Base-by-base conservation (phyloP, 768 basidiomycete genomes). In the Exidia glandulosa region DNA sequence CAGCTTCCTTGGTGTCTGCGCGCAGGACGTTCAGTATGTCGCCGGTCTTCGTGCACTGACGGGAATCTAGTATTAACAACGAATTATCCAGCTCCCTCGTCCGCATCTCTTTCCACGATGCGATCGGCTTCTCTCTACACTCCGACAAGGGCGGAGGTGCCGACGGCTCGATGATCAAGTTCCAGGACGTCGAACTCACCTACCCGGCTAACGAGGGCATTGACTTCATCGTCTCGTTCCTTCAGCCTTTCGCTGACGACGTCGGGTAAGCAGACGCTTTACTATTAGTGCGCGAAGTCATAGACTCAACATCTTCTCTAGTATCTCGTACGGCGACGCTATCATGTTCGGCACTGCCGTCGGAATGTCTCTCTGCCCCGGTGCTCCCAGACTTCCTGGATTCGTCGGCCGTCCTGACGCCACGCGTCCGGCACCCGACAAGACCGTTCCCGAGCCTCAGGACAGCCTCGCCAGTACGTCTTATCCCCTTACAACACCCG, bases 321-420 rank as follows among this genome's bases (percentile, higher is more conserved):
- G 41, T 3, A 23, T 45, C 2, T 65, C 64, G 14, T 57, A 64
- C 13, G 67, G 65, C 31, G 67, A 67, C 55, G 62, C 66, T 57
- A 68, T 70, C 36, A 66, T 68, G 56, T 69, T 70, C 56, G 69
- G 68, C 31, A 66, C 64, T 37, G 67, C 69, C 2, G 66, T 70
- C 19, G 69, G 57, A 5, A 25, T 68, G 33, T 62, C 60, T 32
- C 69, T 69, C 63, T 70, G 69, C 57, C 64, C 69, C 19, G 69
- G 69, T 57, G 69, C 68, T 32, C 69, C 69, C 25, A 62, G 56
- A 25, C 63, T 70, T 41, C 54, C 61, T 12, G 68, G 66, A 58
- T 64, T 69, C 45, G 61, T 59, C 29, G 63, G 65, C 29, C 61
- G 65, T 32, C 63, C 64, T 19, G 59, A 62, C n/a, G 57, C 61